Evolutionary conservation across 768 basidiomycete species (phyloP).

Genomic region (Tremella yokohamensis): DNA sequence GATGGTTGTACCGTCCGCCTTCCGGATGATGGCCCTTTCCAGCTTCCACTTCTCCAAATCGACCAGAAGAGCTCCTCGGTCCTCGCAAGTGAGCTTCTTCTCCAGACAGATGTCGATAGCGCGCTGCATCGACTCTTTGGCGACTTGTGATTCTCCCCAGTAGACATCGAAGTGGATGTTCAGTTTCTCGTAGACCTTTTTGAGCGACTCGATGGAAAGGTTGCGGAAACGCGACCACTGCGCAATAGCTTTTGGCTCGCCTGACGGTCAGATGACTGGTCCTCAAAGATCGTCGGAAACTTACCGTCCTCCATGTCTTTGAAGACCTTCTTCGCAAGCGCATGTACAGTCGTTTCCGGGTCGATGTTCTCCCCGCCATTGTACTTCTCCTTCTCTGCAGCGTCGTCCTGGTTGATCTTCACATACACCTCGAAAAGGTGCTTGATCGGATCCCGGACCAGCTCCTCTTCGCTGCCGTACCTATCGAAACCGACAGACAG

Average conservation of each 20-base stretch:
- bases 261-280: constrained; percentile 20
- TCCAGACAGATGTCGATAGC: constrained; percentile 67
- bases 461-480: constrained; percentile 78
- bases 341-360: constrained; percentile 35
- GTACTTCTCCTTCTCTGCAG: constrained; percentile 40
- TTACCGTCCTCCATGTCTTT: constrained; percentile 84
- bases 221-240: constrained; percentile 94
- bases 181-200: constrained; percentile 76
- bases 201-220: constrained; percentile 83
- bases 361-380: constrained; percentile 36
- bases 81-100: constrained; percentile 55
- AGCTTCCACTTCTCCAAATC: constrained; percentile 87
- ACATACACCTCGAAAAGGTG: constrained; percentile 90
- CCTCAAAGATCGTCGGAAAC: constrained; percentile 1
- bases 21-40: constrained; percentile 82
- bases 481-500: constrained; percentile 87
- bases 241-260: constrained; percentile 73
- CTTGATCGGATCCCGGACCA: constrained; percentile 85
- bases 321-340: constrained; percentile 62
- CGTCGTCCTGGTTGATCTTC: constrained; percentile 74
- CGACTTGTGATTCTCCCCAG: constrained; percentile 69
- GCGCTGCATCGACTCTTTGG: constrained; percentile 66
- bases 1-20: constrained; percentile 90
- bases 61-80: constrained; percentile 74
- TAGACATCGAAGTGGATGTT: constrained; percentile 91